Conservation (phyloP, 2,329 filamentous ascomycete genomes). For the Monilinia vaccinii-corymbosi region DNA sequence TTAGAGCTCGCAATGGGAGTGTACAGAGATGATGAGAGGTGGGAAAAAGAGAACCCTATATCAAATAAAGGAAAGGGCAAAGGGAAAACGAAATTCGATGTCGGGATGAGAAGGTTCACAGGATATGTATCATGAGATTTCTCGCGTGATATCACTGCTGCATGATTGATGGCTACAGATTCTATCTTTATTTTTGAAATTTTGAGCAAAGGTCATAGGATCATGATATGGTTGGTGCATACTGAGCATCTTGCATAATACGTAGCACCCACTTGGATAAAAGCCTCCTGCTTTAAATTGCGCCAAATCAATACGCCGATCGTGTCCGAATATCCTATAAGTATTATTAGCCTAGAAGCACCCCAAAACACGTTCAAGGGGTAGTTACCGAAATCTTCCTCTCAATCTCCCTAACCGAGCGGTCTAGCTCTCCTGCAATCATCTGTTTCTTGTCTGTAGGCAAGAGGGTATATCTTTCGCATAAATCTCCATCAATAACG, state of each 20-base stretch:
- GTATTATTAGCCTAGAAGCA: conserved; percentile 16
- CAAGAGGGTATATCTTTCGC: conserved; percentile 80
- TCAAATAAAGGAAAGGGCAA: conserved; percentile 39
- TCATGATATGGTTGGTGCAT: neutral
- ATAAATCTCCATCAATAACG: conserved; percentile 92
- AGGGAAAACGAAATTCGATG: conserved; percentile 28
- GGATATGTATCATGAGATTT: conserved; percentile 19
- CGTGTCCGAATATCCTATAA: conserved; percentile 46
- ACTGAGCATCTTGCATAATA: conserved; percentile 44
- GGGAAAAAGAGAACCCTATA: conserved; percentile 62
- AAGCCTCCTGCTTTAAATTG: conserved; percentile 23
- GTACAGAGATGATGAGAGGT: conserved; percentile 63
- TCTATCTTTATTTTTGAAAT: neutral
- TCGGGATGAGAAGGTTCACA: conserved; percentile 26
- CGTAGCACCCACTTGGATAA: conserved; percentile 53
- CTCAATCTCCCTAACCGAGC: conserved; percentile 87
- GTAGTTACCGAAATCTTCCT: conserved; percentile 70
- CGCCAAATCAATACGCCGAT: conserved; percentile 38
- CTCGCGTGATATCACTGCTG: neutral
- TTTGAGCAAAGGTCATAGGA: neutral
- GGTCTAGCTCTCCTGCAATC: conserved; percentile 88
- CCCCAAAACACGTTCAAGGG: neutral
- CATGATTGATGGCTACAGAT: neutral
- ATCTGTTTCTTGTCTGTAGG: conserved; percentile 85
- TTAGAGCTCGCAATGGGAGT: conserved; percentile 53